Evolutionary conservation across 1,284 basidiomycete species (phyloP).

Genomic region (Kwoniella shivajii): DNA sequence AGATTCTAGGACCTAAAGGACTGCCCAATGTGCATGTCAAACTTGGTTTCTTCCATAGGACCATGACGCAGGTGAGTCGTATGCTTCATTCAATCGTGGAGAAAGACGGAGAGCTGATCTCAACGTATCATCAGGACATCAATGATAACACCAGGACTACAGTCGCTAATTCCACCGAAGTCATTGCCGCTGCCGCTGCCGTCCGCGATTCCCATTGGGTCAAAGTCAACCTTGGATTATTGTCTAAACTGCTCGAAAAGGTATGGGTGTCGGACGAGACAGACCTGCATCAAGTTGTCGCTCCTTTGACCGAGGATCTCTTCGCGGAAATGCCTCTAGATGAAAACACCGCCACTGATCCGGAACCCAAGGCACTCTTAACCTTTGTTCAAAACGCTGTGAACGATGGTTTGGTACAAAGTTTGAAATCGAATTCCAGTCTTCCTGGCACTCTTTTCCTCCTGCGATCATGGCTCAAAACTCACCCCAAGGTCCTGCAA

Average conservation of each 20-base stretch:
- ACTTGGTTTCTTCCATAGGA: conserved; percentile 80
- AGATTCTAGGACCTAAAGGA: conserved; percentile 76
- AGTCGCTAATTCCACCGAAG: conserved; percentile 83
- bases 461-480: conserved; percentile 84
- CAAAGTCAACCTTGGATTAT: conserved; percentile 68
- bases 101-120: conserved; percentile 9
- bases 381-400: conserved; percentile 74
- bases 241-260: conserved; percentile 88
- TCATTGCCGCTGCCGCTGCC: conserved; percentile 76
- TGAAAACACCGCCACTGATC: conserved; percentile 69
- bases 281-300: conserved; percentile 73
- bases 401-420: conserved; percentile 63
- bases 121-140: conserved; percentile 61
- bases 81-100: background rate
- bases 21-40: conserved; percentile 96
- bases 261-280: conserved; percentile 78
- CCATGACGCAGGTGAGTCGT: conserved; percentile 71
- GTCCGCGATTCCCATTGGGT: conserved; percentile 88
- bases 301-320: conserved; percentile 83
- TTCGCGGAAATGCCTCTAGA: conserved; percentile 81
- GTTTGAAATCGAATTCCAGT: conserved; percentile 40
- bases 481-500: conserved; percentile 69
- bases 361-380: conserved; percentile 74
- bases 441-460: conserved; percentile 82
- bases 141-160: conserved; percentile 68